phyloP scores from a whole-genome alignment of 805 yeast genomes.

The Pichia ethanolica region DNA sequence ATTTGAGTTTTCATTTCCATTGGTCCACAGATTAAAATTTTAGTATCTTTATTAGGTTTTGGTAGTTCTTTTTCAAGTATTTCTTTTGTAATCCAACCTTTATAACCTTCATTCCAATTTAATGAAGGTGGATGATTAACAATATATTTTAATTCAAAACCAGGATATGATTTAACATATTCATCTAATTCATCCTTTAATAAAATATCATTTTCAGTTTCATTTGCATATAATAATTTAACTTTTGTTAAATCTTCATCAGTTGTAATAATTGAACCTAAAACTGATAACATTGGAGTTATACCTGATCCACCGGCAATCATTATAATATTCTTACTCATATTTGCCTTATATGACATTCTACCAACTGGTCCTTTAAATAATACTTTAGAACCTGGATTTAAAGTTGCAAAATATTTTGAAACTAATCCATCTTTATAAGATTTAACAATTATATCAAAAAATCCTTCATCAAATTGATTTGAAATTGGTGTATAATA shows the following conservation, averaged over 20 bases:
- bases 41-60: constrained; percentile 36
- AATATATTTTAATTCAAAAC: constrained; percentile 53
- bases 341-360: constrained; percentile 49
- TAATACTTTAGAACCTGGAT: constrained; percentile 57
- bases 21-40: constrained; percentile 70
- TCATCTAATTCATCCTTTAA: constrained; percentile 68
- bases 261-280: constrained; percentile 61
- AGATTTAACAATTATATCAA: constrained; percentile 71
- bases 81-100: constrained; percentile 55
- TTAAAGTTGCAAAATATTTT: constrained; percentile 53
- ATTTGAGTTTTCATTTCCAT: constrained; percentile 54
- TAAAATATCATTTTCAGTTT: constrained; percentile 69
- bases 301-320: constrained; percentile 87
- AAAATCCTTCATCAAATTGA: constrained; percentile 61
- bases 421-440: constrained; percentile 68
- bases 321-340: constrained; percentile 57
- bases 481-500: constrained; percentile 75
- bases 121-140: constrained; percentile 39
- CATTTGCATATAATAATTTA: constrained; percentile 62
- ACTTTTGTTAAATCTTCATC: constrained; percentile 59
- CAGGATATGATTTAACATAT: constrained; percentile 53
- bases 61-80: constrained; percentile 51
- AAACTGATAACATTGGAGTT: constrained; percentile 81
- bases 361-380: constrained; percentile 79
- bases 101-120: constrained; percentile 40